phyloP scores from a whole-genome alignment of 2,329 filamentous ascomycete species.

The Thelonectria discophora region DNA sequence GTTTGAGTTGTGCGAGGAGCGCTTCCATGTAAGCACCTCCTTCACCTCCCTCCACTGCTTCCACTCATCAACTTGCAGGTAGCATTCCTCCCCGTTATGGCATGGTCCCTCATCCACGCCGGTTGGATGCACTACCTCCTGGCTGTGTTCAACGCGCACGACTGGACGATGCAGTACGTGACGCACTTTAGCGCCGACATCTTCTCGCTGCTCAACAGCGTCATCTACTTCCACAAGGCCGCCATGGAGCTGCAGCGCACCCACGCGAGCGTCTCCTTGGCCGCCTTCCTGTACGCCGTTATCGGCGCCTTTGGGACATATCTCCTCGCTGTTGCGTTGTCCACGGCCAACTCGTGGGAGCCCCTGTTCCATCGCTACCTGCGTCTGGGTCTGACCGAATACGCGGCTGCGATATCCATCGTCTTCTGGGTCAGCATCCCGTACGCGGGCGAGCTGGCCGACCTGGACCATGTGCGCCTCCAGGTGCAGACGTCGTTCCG shows the following conservation, averaged over 20 bases:
- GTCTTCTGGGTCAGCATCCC: conserved; percentile 72
- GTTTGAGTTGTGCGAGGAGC: conserved; percentile 64
- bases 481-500: conserved; percentile 64
- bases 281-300: conserved; percentile 71
- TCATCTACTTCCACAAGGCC: conserved; percentile 75
- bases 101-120: conserved; percentile 72
- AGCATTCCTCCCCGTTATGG: conserved; percentile 72
- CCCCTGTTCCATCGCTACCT: conserved; percentile 69
- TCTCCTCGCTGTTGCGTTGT: conserved; percentile 67
- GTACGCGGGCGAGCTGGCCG: conserved; percentile 66
- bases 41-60: background rate
- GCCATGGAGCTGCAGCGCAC: conserved; percentile 70
- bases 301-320: conserved; percentile 72
- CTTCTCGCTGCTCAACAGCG: conserved; percentile 71
- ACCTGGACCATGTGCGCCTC: conserved; percentile 66
- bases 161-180: conserved; percentile 76
- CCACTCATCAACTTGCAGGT: conserved; percentile 48
- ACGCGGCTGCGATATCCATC: conserved; percentile 73
- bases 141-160: conserved; percentile 72
- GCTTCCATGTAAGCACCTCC: conserved; percentile 57
- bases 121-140: conserved; percentile 72
- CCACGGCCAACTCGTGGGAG: conserved; percentile 68
- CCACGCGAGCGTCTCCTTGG: conserved; percentile 64
- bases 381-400: conserved; percentile 68
- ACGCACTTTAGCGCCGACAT: conserved; percentile 73